These are phyloP conservation scores for Fusarium multiceps DNA, from an alignment of 2,329 filamentous ascomycete genomes.

Conservation along the genomic window DNA sequence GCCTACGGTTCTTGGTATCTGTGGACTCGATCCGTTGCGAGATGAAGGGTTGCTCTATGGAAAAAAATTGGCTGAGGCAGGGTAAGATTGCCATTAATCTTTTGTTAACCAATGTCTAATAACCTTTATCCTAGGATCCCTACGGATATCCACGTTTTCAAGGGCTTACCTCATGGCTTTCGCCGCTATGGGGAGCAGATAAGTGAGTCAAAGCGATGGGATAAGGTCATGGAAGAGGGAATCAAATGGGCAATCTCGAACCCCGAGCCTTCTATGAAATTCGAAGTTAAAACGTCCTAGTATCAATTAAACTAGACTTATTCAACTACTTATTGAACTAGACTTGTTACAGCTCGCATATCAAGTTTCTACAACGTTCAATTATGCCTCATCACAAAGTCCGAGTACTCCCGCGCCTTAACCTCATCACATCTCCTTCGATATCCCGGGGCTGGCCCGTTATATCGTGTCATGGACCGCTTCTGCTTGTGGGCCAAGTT, in stretches of 20 bases:
- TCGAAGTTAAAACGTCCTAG: conserved; percentile 24
- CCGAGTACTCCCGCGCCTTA: conserved; percentile 42
- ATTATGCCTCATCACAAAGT: conserved; percentile 18
- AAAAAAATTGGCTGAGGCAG: conserved; percentile 56
- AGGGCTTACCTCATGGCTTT: conserved; percentile 65
- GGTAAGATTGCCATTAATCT: conserved; percentile 47
- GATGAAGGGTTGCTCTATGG: conserved; percentile 62
- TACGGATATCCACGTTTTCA: conserved; percentile 60
- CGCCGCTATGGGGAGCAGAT: conserved; percentile 54
- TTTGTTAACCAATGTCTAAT: neutral
- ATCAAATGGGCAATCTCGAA: conserved; percentile 56
- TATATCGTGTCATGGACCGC: conserved; percentile 59
- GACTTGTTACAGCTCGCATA: fast-evolving
- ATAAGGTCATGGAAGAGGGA: conserved; percentile 56
- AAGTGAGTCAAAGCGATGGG: conserved; percentile 54
- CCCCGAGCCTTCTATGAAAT: conserved; percentile 47
- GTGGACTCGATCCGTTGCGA: conserved; percentile 60
- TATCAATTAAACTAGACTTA: neutral
- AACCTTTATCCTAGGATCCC: conserved; percentile 53
- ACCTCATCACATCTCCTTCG: conserved; percentile 52
- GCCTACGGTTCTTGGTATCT: conserved; percentile 57
- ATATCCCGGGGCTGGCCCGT: conserved; percentile 58
- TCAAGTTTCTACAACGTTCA: neutral
- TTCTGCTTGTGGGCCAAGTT: conserved; percentile 60
- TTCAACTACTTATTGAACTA: neutral